Evolutionary conservation across 208 protist genomes (phyloP).

Genomic region (Wallacemonas sp.): DNA sequence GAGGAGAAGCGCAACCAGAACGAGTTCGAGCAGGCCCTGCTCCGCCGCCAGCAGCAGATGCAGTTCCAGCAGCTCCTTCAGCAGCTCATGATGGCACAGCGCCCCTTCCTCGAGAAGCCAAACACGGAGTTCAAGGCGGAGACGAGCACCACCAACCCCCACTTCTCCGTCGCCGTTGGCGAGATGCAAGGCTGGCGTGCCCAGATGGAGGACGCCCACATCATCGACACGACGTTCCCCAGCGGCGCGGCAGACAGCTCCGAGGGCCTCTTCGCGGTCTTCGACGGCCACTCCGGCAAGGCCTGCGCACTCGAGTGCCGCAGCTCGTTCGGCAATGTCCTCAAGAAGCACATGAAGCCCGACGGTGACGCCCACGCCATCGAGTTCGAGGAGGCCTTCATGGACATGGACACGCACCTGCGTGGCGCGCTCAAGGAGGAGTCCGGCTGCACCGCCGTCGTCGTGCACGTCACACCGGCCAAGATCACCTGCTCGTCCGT

Average conservation of each 20-base stretch:
- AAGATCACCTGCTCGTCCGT: slow-evolving; percentile 89
- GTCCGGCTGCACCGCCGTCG: slow-evolving; percentile 78
- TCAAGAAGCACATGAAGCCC: slow-evolving; percentile 30
- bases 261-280: slow-evolving; percentile 82
- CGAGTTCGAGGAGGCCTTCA: slow-evolving; percentile 69
- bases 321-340: slow-evolving; percentile 32
- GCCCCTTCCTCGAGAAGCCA: slow-evolving; percentile 57
- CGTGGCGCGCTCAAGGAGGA: slow-evolving; percentile 43
- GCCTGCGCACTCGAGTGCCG: slow-evolving; percentile 43
- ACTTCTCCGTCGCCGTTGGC: slow-evolving; percentile 78
- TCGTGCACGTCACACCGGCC: slow-evolving; percentile 62
- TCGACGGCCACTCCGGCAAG: slow-evolving; percentile 86
- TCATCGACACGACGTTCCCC: slow-evolving; percentile 64
- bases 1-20: slow-evolving; percentile 37
- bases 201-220: slow-evolving; percentile 88
- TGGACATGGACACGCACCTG: slow-evolving; percentile 68
- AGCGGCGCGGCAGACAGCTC: slow-evolving; percentile 26
- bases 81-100: slow-evolving; percentile 53
- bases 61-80: slow-evolving; percentile 73
- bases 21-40: slow-evolving; percentile 51
- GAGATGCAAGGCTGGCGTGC: slow-evolving; percentile 90
- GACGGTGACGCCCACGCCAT: slow-evolving; percentile 27
- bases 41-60: slow-evolving; percentile 56
- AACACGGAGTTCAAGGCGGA: slow-evolving; percentile 69
- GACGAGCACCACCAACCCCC: slow-evolving; percentile 38